A percentile compares a stretch with the other conserved stretches of the same genome.
phyloP scores from a whole-genome alignment of 106 monocot genomes.

The Allium fistulosum region DNA sequence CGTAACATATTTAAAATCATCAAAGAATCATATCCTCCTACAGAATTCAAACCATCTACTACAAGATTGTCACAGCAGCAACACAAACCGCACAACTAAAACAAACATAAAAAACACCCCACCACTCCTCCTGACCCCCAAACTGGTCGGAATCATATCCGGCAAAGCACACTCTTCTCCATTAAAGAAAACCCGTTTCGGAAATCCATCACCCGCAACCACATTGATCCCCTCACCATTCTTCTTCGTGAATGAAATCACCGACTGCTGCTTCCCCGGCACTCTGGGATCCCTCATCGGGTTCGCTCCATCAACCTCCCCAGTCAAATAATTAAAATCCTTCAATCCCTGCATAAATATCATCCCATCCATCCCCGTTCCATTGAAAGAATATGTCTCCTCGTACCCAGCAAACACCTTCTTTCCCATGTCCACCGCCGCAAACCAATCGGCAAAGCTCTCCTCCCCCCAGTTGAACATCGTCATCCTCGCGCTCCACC shows the following conservation, averaged over 20 bases:
- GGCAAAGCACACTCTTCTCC: constrained; percentile 77
- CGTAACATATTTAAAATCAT: too few species aligned
- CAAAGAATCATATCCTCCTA: too few species aligned
- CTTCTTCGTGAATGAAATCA: constrained; percentile 68
- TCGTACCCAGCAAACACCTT: constrained; percentile 56
- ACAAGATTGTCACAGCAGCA: background rate
- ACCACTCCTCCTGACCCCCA: constrained; percentile 11
- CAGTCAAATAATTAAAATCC: constrained; percentile 54
- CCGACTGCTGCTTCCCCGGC: constrained; percentile 73
- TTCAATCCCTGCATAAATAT: constrained; percentile 58
- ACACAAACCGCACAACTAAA: constrained; percentile 5
- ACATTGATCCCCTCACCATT: constrained; percentile 51
- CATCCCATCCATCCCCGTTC: constrained; percentile 37
- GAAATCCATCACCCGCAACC: constrained; percentile 51
- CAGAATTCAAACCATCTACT: too few species aligned
- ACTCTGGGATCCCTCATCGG: constrained; percentile 33
- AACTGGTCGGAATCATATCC: constrained; percentile 19
- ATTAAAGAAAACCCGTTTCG: constrained; percentile 54
- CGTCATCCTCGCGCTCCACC: constrained; percentile 68
- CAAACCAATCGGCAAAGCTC: constrained; percentile 51
- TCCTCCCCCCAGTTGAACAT: constrained; percentile 63
- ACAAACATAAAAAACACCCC: constrained; percentile 2
- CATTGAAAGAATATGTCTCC: constrained; percentile 58
- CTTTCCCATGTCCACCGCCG: constrained; percentile 38
- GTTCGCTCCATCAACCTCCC: constrained; percentile 31